Percentiles rank a stretch among this genome's conserved stretches.
Evolutionary conservation across 1,139 yeast species (phyloP).

Genomic region (Geotrichum siamense): DNA sequence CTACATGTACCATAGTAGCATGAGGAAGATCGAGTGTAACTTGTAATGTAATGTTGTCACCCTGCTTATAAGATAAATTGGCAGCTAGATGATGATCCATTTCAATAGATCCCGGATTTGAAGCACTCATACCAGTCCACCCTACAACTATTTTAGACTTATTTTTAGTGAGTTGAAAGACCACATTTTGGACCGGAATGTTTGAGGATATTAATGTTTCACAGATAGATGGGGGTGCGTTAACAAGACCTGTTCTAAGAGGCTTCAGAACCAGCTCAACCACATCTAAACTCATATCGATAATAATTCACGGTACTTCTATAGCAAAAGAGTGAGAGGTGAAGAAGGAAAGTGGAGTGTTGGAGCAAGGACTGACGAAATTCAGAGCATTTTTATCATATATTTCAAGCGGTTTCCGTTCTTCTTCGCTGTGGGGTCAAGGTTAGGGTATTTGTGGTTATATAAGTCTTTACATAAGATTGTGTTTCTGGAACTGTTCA

Average conservation of each 20-base stretch:
- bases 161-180: slow-evolving; percentile 42
- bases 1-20: slow-evolving; percentile 61
- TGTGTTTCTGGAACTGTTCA: no score
- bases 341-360: no score
- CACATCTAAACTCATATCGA: slow-evolving; percentile 22
- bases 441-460: no score
- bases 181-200: slow-evolving; percentile 55
- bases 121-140: slow-evolving; percentile 46
- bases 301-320: no score
- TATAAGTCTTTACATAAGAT: no score
- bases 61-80: slow-evolving; percentile 41
- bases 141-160: slow-evolving; percentile 41
- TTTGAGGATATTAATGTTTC: slow-evolving; percentile 47
- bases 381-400: no score
- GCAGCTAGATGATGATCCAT: slow-evolving; percentile 52
- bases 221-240: slow-evolving; percentile 49
- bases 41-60: slow-evolving; percentile 38
- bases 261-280: slow-evolving; percentile 35
- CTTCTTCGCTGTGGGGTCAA: no score
- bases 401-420: no score
- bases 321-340: no score
- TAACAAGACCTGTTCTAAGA: slow-evolving; percentile 49
- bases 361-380: no score
- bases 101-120: slow-evolving; percentile 40
- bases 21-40: slow-evolving; percentile 41